Evolutionary conservation across 768 basidiomycete species (phyloP), one percentile per base, ranked within the genome.

Genomic region (Kwoniella sp.): DNA sequence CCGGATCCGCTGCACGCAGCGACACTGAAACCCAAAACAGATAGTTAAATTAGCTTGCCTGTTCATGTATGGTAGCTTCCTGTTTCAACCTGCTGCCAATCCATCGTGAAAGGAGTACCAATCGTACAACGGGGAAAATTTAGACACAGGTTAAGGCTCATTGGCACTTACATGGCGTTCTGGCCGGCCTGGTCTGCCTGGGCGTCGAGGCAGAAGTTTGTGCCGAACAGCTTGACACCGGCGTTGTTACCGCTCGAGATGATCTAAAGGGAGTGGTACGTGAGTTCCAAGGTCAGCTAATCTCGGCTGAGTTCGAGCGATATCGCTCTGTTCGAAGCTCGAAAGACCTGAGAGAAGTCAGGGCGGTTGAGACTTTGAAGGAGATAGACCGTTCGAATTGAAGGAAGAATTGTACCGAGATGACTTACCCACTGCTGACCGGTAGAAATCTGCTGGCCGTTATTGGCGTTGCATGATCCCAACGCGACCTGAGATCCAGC

Each of bases 401-500:
- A n/a, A 45, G 41, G n/a, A n/a, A n/a, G n/a, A n/a, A n/a, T n/a
- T n/a, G n/a, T n/a, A n/a, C n/a, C n/a, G n/a, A n/a, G n/a, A n/a
- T n/a, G 26, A 65, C 56, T 28, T 47, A 66, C 66, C 71, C 71
- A 72, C 55, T 73, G 71, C 57, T 73, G 71, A 12, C 66, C 66
- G 28, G 71, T 73, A 4, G 59, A 52, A 29, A 55, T 59, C 55
- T 26, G 37, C 37, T 65, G 63, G 12, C 37, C 56, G 60, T 73
- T 73, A 41, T 38, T 51, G 38, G 45, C 41, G 53, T 66, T 69
- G 45, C 71, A 73, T 1, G 61, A 34, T 1, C 58, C 65, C 15
- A 73, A 45, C 22, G 51, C 53, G 26, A 73, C 68, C 23, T 56
- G 20, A 17, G 63, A 50, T 11, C 67, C 67, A 11, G 26, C 41